Conservation (phyloP, 2,329 filamentous ascomycete species). For the Colletotrichum sojae region DNA sequence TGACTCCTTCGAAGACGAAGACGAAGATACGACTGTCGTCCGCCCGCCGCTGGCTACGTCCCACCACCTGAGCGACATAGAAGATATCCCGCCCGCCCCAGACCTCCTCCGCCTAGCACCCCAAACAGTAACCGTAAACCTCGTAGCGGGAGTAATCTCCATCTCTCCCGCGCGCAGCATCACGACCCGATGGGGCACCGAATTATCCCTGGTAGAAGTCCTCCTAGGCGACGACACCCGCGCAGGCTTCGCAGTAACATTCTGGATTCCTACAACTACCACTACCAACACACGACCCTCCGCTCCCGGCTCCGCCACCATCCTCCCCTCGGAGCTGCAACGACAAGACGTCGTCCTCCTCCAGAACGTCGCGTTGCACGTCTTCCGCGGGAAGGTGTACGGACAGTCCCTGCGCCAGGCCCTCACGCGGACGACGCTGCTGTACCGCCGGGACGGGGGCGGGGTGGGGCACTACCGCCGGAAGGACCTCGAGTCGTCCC, state of each 20-base stretch:
- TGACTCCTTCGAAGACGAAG: conserved; percentile 44
- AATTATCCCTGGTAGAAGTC: conserved; percentile 79
- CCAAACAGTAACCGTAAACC: conserved; percentile 84
- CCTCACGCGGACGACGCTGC: conserved; percentile 77
- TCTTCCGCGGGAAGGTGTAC: conserved; percentile 83
- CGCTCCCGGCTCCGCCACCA: too few relatives aligned
- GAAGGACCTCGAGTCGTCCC: conserved; percentile 58
- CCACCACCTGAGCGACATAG: conserved; percentile 73
- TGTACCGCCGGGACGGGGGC: conserved; percentile 71
- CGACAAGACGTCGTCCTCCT: conserved; percentile 84
- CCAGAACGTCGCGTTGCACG: conserved; percentile 82
- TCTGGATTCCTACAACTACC: conserved; percentile 76
- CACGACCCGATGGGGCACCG: conserved; percentile 73
- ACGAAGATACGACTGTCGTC: conserved; percentile 33
- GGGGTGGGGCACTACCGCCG: conserved; percentile 70
- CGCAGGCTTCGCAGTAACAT: conserved; percentile 84
- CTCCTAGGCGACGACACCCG: conserved; percentile 89
- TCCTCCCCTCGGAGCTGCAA: conserved; percentile 60
- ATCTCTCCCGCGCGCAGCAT: conserved; percentile 78
- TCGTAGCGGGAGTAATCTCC: conserved; percentile 85
- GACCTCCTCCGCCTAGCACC: conserved; percentile 79
- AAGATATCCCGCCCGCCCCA: conserved; percentile 76
- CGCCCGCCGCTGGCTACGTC: conserved; percentile 46
- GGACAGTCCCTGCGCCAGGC: conserved; percentile 84
- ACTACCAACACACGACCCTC: not conserved